Evolutionary conservation across 805 yeast species (phyloP).

Genomic region (Debaryomyces prosopidis): DNA sequence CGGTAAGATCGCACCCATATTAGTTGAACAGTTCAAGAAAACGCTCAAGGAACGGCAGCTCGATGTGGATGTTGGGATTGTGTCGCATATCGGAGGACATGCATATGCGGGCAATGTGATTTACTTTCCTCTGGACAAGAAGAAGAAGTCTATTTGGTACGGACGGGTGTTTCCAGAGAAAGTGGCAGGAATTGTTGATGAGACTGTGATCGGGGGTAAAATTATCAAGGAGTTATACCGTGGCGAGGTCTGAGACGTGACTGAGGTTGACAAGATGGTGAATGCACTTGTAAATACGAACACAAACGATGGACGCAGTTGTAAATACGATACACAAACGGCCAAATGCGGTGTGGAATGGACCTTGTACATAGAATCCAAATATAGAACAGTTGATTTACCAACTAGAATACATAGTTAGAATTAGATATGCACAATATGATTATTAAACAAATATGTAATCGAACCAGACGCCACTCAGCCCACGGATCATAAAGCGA

Average conservation of each 20-base stretch:
- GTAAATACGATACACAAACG: too few species aligned
- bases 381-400: too few species aligned
- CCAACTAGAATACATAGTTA: too few species aligned
- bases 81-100: constrained; percentile 86
- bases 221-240: constrained; percentile 61
- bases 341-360: too few species aligned
- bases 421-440: too few species aligned
- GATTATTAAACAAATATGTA: too few species aligned
- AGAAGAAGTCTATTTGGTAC: constrained; percentile 64
- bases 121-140: constrained; percentile 41
- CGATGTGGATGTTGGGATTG: constrained; percentile 46
- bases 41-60: constrained; percentile 39
- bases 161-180: constrained; percentile 68
- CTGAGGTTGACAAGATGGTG: too few species aligned
- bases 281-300: too few species aligned
- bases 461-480: too few species aligned
- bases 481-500: too few species aligned
- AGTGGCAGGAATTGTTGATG: constrained; percentile 64
- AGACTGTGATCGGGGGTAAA: constrained; percentile 48
- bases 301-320: too few species aligned
- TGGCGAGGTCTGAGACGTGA: constrained; percentile 28
- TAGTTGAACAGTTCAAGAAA: constrained; percentile 48
- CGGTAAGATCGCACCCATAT: constrained; percentile 63
- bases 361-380: neutral
- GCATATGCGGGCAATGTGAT: constrained; percentile 82